Evolutionary conservation across 139 green algal species (phyloP).

Genomic region (Pleodorina starrii): DNA sequence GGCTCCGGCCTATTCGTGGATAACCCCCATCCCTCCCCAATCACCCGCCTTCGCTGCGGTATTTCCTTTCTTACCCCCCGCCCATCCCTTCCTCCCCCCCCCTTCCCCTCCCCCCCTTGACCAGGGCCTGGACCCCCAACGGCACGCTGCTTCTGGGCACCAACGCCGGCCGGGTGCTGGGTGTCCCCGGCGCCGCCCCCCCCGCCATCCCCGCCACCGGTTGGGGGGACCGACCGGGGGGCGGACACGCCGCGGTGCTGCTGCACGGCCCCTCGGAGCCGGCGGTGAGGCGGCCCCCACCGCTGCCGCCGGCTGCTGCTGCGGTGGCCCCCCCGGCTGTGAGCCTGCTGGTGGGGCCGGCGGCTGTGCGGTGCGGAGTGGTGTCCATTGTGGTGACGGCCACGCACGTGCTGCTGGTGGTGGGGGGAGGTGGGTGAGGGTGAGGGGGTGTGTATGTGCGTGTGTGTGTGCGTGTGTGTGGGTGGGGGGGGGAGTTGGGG

Average conservation of each 20-base stretch:
- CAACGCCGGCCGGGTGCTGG: constrained; percentile 29
- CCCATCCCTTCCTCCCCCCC: no score
- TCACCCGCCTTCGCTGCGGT: no score
- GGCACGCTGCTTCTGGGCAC: constrained; percentile 43
- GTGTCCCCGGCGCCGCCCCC: not conserved
- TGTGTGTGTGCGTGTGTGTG: no score
- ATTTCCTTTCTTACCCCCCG: no score
- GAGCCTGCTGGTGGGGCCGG: not conserved
- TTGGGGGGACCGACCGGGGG: constrained; percentile 1
- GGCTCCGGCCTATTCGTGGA: no score
- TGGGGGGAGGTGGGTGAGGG: constrained; percentile 36
- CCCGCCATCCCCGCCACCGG: constrained; percentile 5
- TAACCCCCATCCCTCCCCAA: no score
- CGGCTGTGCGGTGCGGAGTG: not conserved
- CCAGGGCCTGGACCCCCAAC: constrained; percentile 28
- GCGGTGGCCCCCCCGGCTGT: not conserved
- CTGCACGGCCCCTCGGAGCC: not conserved
- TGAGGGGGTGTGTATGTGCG: no score
- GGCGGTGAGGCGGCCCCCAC: no score
- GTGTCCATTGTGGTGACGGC: constrained; percentile 10
- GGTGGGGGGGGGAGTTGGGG: no score
- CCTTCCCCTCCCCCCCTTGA: no score
- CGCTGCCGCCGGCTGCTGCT: not conserved
- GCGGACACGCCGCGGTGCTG: constrained; percentile 27
- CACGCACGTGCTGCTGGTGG: constrained; percentile 17